Percentiles rank a stretch among this genome's conserved stretches.
Evolutionary conservation across 768 basidiomycete genomes (phyloP).

Genomic region (Leccinum uliginosum): DNA sequence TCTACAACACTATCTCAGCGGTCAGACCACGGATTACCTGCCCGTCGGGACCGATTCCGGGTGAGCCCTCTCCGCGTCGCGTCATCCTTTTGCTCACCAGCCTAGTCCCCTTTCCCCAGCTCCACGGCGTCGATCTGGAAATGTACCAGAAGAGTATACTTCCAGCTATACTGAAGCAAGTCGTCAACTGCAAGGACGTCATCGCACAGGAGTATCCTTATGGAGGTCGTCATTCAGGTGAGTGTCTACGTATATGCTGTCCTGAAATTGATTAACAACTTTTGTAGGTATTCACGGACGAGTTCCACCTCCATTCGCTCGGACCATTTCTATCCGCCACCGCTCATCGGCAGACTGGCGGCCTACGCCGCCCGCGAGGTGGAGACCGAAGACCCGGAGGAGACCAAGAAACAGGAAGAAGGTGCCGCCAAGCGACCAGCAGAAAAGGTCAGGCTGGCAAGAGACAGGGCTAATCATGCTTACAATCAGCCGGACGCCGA

Average conservation of each 20-base stretch:
- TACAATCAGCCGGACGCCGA: constrained; percentile 34
- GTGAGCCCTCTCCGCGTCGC: constrained; percentile 39
- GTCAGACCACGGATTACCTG: too few relatives aligned
- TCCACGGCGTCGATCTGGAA: constrained; percentile 94
- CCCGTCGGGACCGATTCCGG: constrained; percentile 82
- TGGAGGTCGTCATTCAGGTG: constrained; percentile 99
- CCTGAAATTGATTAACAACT: background rate
- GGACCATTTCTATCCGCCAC: constrained; percentile 95
- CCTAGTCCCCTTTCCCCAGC: constrained; percentile 89
- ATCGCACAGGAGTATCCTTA: constrained; percentile 98
- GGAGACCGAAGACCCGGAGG: constrained; percentile 77
- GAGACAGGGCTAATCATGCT: constrained; percentile 53
- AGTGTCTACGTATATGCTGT: constrained; percentile 9
- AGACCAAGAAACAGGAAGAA: constrained; percentile 90
- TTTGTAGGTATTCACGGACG: constrained; percentile 90
- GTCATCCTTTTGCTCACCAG: constrained; percentile 50
- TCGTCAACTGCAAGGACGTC: constrained; percentile 97
- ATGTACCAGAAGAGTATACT: constrained; percentile 86
- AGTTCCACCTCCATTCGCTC: constrained; percentile 95
- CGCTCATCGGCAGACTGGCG: constrained; percentile 69
- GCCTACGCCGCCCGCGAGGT: too few relatives aligned
- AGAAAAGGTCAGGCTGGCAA: constrained; percentile 77
- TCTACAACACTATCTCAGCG: too few relatives aligned
- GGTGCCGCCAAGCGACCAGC: constrained; percentile 85
- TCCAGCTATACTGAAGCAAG: constrained; percentile 92